A percentile compares a stretch with the other conserved stretches of the same genome.
phyloP scores from a whole-genome alignment of 1,139 yeast genomes.

The Nakaseomyces glabratus region DNA sequence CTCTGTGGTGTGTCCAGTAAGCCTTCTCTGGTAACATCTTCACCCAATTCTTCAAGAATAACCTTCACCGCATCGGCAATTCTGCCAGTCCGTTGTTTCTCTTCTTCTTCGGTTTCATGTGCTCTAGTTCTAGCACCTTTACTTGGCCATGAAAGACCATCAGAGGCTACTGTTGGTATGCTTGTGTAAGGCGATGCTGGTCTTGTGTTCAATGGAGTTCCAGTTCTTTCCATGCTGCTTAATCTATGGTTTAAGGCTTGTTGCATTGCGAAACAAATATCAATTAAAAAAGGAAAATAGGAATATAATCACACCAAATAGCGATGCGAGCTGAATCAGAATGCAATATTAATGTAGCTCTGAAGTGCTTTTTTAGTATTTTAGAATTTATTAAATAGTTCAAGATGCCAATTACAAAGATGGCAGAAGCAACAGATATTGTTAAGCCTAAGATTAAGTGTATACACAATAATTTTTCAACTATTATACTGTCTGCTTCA shows the following conservation, averaged over 20 bases:
- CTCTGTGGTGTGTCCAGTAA: slow-evolving; percentile 89
- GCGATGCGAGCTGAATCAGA: no score
- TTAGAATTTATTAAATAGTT: no score
- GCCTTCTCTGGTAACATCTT: slow-evolving; percentile 84
- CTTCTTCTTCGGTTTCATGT: slow-evolving; percentile 58
- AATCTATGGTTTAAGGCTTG: slow-evolving; percentile 1
- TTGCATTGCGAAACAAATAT: no score
- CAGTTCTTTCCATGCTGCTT: slow-evolving; percentile 15
- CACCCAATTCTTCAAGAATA: slow-evolving; percentile 80
- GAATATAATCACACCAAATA: no score
- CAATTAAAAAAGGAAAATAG: no score
- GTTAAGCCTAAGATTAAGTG: no score
- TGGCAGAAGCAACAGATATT: no score
- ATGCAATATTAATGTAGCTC: no score
- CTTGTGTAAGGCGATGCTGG: slow-evolving; percentile 78
- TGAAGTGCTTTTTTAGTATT: no score
- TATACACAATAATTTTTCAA: no score
- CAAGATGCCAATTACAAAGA: no score
- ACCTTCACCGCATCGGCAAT: slow-evolving; percentile 82
- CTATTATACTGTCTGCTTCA: no score
- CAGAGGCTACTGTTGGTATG: slow-evolving; percentile 79
- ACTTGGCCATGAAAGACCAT: slow-evolving; percentile 92
- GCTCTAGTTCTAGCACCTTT: slow-evolving; percentile 73
- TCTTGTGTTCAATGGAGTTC: slow-evolving; percentile 54
- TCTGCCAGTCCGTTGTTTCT: slow-evolving; percentile 50